These are phyloP conservation scores for Macrocybe gigantea DNA, from an alignment of 768 basidiomycete genomes.

Conservation along the genomic window DNA sequence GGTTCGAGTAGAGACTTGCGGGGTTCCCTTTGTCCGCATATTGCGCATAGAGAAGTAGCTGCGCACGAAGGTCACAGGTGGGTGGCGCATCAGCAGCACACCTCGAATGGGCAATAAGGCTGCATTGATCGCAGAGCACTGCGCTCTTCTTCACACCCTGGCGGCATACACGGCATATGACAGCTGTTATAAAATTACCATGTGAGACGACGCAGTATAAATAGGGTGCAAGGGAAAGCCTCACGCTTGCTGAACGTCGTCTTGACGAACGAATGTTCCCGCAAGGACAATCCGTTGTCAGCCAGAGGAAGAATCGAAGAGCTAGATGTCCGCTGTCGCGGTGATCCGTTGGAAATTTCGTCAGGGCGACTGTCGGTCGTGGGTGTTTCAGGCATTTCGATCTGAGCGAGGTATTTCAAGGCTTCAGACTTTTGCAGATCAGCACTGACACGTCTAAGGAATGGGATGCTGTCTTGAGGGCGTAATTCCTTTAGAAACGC, in stretches of 20 bases:
- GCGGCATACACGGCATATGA: conserved; percentile 82
- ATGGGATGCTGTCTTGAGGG: conserved; percentile 92
- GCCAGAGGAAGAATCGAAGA: conserved; percentile 31
- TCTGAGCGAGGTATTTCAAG: conserved; percentile 44
- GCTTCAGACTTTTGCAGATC: conserved; percentile 75
- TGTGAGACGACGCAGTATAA: conserved; percentile 3
- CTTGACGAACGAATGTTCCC: conserved; percentile 83
- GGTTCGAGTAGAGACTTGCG: conserved; percentile 44
- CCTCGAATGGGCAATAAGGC: conserved; percentile 79
- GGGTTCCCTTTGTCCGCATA: conserved; percentile 68
- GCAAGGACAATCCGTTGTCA: conserved; percentile 51
- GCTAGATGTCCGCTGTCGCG: conserved; percentile 32
- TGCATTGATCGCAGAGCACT: conserved; percentile 85
- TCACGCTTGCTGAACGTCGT: conserved; percentile 89
- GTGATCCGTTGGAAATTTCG: conserved; percentile 27
- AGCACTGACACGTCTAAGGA: conserved; percentile 84
- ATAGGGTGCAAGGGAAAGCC: conserved; percentile 20
- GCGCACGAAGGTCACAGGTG: conserved; percentile 77
- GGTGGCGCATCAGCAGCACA: conserved; percentile 70
- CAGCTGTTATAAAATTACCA: conserved; percentile 43
- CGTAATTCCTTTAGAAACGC: conserved; percentile 55
- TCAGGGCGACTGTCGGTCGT: conserved; percentile 30
- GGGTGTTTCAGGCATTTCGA: conserved; percentile 40
- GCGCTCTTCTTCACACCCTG: conserved; percentile 78
- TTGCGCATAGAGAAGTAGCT: conserved; percentile 72